Evolutionary conservation across 352 stramenopile species (phyloP).

Genomic region (Phytopythium delawarense): DNA sequence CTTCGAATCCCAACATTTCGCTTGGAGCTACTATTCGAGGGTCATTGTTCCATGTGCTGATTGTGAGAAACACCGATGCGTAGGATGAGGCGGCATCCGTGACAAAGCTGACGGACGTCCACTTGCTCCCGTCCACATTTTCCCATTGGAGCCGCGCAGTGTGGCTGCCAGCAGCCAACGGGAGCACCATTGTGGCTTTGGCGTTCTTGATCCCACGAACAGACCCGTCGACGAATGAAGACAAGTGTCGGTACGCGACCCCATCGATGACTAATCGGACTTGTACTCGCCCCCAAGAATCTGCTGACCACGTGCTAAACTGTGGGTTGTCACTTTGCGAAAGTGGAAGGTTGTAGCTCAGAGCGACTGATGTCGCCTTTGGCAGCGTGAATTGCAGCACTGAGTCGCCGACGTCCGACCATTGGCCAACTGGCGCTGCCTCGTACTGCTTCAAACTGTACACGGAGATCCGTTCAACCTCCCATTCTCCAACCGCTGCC

Average conservation of each 20-base stretch:
- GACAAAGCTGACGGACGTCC: conserved; percentile 66
- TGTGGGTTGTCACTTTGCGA: conserved; percentile 69
- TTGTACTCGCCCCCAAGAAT: conserved; percentile 52
- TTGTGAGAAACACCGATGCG: conserved; percentile 59
- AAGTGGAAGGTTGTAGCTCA: conserved; percentile 75
- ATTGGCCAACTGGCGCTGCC: conserved; percentile 28
- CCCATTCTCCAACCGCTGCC: conserved; percentile 42
- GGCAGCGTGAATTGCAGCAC: conserved; percentile 67
- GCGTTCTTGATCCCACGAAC: conserved; percentile 73
- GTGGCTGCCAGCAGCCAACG: conserved; percentile 50
- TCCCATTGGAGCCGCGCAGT: conserved; percentile 70
- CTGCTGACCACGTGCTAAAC: conserved; percentile 44
- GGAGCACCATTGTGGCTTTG: conserved; percentile 59
- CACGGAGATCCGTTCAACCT: conserved; percentile 42
- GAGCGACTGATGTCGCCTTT: conserved; percentile 42
- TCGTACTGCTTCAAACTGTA: conserved; percentile 50
- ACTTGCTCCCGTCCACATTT: conserved; percentile 64
- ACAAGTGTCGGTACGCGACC: conserved; percentile 60
- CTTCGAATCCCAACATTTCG: conserved; percentile 40
- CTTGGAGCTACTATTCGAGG: conserved; percentile 38
- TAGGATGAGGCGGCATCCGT: conserved; percentile 63
- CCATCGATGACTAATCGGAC: conserved; percentile 64
- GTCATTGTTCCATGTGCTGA: conserved; percentile 73
- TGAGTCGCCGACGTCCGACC: conserved; percentile 76
- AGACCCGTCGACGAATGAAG: conserved; percentile 58